phyloP scores from a whole-genome alignment of 2,329 filamentous ascomycete genomes.

The Neonectria faginata region DNA sequence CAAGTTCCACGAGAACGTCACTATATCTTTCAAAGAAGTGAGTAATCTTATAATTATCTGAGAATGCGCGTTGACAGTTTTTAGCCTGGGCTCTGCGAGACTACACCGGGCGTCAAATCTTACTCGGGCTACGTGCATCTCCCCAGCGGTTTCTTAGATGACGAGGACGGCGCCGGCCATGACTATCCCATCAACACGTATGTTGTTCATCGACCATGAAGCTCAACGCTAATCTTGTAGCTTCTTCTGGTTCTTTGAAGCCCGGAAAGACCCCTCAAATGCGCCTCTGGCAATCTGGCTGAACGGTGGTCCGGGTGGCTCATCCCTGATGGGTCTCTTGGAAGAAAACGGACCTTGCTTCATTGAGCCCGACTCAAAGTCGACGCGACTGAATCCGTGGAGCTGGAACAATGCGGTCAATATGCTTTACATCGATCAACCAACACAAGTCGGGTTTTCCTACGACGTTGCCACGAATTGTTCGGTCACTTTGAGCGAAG shows the following conservation, averaged over 20 bases:
- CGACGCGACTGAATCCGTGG: conserved; percentile 68
- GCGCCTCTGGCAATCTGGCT: conserved; percentile 64
- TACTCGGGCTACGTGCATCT: conserved; percentile 67
- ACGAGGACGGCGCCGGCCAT: conserved; percentile 16
- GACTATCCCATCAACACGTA: conserved; percentile 37
- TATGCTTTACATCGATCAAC: conserved; percentile 69
- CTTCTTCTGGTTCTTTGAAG: conserved; percentile 49
- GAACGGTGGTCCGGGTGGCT: conserved; percentile 68
- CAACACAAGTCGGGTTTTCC: conserved; percentile 75
- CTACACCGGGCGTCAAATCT: conserved; percentile 36
- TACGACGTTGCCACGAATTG: conserved; percentile 74
- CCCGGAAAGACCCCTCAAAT: conserved; percentile 41
- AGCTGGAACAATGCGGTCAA: conserved; percentile 70
- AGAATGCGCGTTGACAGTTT: not conserved
- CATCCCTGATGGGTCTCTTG: conserved; percentile 39
- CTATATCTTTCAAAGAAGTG: conserved; percentile 38
- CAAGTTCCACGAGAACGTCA: conserved; percentile 33
- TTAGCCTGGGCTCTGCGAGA: conserved; percentile 66
- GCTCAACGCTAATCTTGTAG: not conserved
- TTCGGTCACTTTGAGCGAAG: conserved; percentile 62
- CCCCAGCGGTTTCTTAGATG: conserved; percentile 29
- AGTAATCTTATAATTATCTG: not conserved
- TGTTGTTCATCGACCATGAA: not conserved
- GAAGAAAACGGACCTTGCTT: conserved; percentile 62
- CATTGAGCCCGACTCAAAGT: conserved; percentile 60